A percentile compares a stretch with the other conserved stretches of the same genome.
Evolutionary conservation across 129 eudicot species (phyloP).

Genomic region (Kitagawia praeruptora): DNA sequence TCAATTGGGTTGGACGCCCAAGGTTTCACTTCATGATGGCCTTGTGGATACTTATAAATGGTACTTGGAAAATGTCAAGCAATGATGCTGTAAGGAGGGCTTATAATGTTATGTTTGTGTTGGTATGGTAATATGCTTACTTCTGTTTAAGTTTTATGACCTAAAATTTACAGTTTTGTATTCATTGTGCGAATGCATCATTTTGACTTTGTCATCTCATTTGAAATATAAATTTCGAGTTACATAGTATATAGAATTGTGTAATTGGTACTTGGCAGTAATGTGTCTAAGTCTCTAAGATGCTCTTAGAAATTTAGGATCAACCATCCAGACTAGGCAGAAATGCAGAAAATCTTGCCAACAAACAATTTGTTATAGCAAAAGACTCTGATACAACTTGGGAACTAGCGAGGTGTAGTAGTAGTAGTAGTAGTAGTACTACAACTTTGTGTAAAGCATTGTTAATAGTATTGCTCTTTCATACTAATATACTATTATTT

Average conservation of each 20-base stretch:
- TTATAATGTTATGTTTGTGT: background rate
- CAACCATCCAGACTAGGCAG: slow-evolving; percentile 60
- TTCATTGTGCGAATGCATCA: background rate
- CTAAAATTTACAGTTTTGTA: background rate
- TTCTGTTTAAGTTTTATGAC: background rate
- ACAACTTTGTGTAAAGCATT: background rate
- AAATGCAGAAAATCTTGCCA: slow-evolving; percentile 75
- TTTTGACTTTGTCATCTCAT: background rate
- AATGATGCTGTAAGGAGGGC: slow-evolving; percentile 15
- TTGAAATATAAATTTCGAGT: background rate
- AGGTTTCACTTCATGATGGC: slow-evolving; percentile 74
- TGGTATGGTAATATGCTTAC: background rate
- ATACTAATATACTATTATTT: background rate
- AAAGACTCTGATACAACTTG: background rate
- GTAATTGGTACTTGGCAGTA: background rate
- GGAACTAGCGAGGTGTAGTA: background rate
- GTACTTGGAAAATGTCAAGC: slow-evolving; percentile 64
- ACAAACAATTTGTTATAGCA: background rate
- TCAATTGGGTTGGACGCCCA: slow-evolving; percentile 75
- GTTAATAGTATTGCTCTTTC: background rate
- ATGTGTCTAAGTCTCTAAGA: background rate
- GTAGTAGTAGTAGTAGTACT: background rate
- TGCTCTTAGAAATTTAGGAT: slow-evolving; percentile 24
- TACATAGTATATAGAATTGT: no score
- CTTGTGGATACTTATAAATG: slow-evolving; percentile 81